Base-by-base conservation (phyloP, 2,329 filamentous ascomycete species). In the Cryoendolithus antarcticus region DNA sequence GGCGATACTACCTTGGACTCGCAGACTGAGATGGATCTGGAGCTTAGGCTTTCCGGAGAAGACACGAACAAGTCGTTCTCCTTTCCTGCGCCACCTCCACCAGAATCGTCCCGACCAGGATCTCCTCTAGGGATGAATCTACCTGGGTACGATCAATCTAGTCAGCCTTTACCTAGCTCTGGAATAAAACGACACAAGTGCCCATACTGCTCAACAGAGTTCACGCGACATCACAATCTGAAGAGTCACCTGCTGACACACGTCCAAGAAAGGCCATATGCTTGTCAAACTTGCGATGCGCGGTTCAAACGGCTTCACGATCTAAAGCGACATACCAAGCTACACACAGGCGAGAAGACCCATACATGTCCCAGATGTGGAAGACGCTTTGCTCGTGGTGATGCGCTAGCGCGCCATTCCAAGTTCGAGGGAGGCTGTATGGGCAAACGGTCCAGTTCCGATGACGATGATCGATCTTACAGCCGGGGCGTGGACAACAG, bases 171-270 rank as follows among this genome's bases (percentile, higher is more conserved):
- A 85, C 86, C 4, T 80, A 82, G 1, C 50, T 49, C 7, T 80
- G 79, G 19, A 72, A 75, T 39, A 95, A 94, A 65, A 89, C 15
- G 91, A 55, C 89, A 98, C 66, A 93, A 89, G 60, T 98, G 89
- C 57, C 89, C 86, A 1, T 94, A 93, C 60, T 98, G 89, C 69
- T 77, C 86, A 30, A 95, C 89, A 4, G 89, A 94, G 55, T 98
- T 98, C 52, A 98, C 89, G 21, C 78, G 89, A 32, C 89, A 96
- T 58, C 89, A 96, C 59, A 96, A 98, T 55, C 74, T 96, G 21
- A 98, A 96, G 65, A 94, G 86, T 52, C 89, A 98, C 64, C 74
- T 98, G 42, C 75, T 98, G 57, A 96, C 91, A 1, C 89, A 96
- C 62, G 95, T 88, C 54, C 89, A 98, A 67, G 91, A 96, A 62